Evolutionary conservation across 805 yeast genomes (phyloP).

Genomic region (Trichomonascus vanleenenianus): DNA sequence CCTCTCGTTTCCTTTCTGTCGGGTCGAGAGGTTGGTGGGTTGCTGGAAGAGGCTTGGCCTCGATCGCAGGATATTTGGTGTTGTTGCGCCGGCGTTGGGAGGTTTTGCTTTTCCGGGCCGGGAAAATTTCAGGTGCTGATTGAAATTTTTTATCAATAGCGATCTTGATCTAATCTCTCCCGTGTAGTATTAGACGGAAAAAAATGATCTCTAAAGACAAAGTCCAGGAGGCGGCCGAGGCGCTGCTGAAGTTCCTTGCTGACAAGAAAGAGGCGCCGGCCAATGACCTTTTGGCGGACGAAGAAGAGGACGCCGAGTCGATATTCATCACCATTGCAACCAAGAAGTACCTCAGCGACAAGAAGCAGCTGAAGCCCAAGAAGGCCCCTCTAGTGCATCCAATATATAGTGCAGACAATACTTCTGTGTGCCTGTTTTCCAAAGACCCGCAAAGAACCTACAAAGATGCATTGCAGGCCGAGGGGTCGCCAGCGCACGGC

Average conservation of each 20-base stretch:
- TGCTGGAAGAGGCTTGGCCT: neutral
- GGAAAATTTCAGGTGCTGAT: no score
- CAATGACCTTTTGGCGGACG: slow-evolving; percentile 48
- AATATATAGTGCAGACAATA: slow-evolving; percentile 34
- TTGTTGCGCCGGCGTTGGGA: neutral
- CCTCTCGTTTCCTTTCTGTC: neutral
- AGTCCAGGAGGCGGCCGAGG: slow-evolving; percentile 35
- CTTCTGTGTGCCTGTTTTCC: slow-evolving; percentile 57
- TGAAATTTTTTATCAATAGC: slow-evolving; percentile 1
- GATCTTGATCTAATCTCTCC: neutral
- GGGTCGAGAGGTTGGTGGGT: neutral
- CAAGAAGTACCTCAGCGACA: slow-evolving; percentile 54
- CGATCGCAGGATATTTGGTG: neutral
- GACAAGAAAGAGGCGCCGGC: slow-evolving; percentile 32
- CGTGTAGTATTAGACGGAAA: no score
- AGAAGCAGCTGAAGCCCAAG: slow-evolving; percentile 40
- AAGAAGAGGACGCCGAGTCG: slow-evolving; percentile 40
- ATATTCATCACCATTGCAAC: slow-evolving; percentile 57
- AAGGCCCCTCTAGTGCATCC: slow-evolving; percentile 38
- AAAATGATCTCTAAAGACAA: slow-evolving; percentile 20
- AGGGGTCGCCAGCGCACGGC: slow-evolving; percentile 19
- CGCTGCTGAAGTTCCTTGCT: slow-evolving; percentile 53
- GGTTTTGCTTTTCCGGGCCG: neutral
- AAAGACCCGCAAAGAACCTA: slow-evolving; percentile 50
- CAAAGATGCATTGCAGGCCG: slow-evolving; percentile 29